phyloP scores from a whole-genome alignment of 768 basidiomycete species.

The Hericium erinaceus region DNA sequence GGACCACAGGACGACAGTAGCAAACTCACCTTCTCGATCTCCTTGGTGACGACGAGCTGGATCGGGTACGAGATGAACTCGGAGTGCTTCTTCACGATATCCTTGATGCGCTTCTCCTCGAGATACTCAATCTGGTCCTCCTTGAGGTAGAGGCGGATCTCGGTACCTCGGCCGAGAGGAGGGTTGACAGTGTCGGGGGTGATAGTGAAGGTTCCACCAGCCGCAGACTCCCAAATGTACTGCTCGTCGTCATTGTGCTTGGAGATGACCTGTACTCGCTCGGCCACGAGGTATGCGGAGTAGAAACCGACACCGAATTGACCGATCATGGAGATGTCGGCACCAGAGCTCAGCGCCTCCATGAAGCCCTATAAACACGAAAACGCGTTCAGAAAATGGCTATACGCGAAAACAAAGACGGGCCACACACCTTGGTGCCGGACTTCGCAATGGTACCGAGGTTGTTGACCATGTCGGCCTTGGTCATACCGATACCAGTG shows the following conservation, averaged over 20 bases:
- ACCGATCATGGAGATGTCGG: constrained; percentile 94
- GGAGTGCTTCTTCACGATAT: constrained; percentile 99
- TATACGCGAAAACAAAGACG: background rate
- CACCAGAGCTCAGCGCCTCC: constrained; percentile 90
- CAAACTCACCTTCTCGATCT: constrained; percentile 87
- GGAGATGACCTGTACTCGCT: constrained; percentile 95
- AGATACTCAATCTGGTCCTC: constrained; percentile 99
- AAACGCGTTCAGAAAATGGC: background rate
- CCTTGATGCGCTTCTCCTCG: constrained; percentile 99
- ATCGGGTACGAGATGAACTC: constrained; percentile 99
- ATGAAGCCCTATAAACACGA: constrained; percentile 74
- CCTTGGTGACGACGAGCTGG: constrained; percentile 96
- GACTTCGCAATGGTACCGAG: constrained; percentile 94
- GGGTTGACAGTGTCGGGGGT: constrained; percentile 87
- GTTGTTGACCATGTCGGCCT: constrained; percentile 99
- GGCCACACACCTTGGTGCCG: constrained; percentile 65
- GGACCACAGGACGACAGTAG: background rate
- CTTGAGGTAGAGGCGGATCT: constrained; percentile 89
- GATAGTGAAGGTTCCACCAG: constrained; percentile 99
- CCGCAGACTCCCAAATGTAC: constrained; percentile 99
- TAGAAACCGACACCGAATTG: constrained; percentile 99
- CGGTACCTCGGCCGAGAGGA: constrained; percentile 87
- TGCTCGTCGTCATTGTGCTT: constrained; percentile 99
- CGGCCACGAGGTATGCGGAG: constrained; percentile 98
- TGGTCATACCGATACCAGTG: constrained; percentile 99